Evolutionary conservation across 1,139 yeast species (phyloP).

Genomic region (Diutina mesorugosa): DNA sequence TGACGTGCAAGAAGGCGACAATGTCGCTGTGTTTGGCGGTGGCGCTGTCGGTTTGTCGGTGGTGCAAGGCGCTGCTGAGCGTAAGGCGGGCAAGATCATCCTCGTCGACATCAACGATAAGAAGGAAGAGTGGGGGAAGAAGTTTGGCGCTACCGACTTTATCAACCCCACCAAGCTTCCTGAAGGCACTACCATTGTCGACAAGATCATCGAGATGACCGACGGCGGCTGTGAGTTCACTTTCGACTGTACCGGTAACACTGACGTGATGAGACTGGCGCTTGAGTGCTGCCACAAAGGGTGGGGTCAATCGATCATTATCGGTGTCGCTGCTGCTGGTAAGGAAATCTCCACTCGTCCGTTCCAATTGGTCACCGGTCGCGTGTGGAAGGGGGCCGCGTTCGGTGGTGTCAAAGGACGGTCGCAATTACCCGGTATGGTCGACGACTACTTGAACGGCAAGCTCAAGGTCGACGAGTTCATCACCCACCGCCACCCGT

Average conservation of each 20-base stretch:
- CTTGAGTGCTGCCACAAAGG: conserved; percentile 97
- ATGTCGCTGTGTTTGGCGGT: conserved; percentile 92
- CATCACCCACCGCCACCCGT: conserved; percentile 78
- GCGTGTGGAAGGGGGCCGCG: conserved; percentile 98
- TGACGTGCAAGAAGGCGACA: conserved; percentile 82
- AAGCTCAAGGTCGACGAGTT: conserved; percentile 86
- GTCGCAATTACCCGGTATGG: conserved; percentile 84
- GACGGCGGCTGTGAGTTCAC: conserved; percentile 96
- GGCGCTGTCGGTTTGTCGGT: conserved; percentile 96
- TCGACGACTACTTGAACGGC: conserved; percentile 75
- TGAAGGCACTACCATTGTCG: conserved; percentile 67
- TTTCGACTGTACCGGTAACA: conserved; percentile 97
- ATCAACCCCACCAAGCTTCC: conserved; percentile 71
- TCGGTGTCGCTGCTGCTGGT: conserved; percentile 99
- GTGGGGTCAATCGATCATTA: conserved; percentile 91
- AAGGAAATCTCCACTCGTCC: conserved; percentile 94
- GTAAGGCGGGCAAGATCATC: conserved; percentile 72
- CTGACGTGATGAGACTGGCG: conserved; percentile 87
- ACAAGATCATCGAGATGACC: conserved; percentile 74
- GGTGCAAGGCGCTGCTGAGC: conserved; percentile 82
- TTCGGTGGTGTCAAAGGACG: conserved; percentile 98
- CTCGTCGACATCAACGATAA: conserved; percentile 78
- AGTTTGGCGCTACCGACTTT: conserved; percentile 94
- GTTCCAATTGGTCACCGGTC: conserved; percentile 96
- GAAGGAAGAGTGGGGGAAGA: conserved; percentile 73